Base-by-base conservation (phyloP, 352 stramenopile species). In the Globisporangium viniferum region DNA sequence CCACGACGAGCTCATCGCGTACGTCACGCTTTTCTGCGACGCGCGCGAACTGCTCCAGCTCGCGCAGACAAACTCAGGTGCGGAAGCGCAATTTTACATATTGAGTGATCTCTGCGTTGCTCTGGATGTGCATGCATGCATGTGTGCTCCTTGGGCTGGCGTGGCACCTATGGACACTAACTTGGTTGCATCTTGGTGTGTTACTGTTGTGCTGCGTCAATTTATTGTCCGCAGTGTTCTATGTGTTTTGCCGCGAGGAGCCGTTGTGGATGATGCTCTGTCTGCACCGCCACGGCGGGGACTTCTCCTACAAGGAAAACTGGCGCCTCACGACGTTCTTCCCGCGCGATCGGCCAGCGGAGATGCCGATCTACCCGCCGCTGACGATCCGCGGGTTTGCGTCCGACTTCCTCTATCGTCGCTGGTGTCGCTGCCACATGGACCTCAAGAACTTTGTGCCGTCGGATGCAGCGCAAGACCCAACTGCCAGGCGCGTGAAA, bases 291-390 rank as follows among this genome's bases (percentile, higher is more conserved):
- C 84, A 94, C 59, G 73, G 72, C 36, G 88, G 88, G 2, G 75
- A 90, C 60, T 95, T 95, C 66, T 74, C 70, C 10, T 93, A 81
- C 61, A 70, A 79, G 56, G 68, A 62, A 44, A 90, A 76, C 53
- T 96, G 88, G 88, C 91, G 88, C 44, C 73, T 90, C 62, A 91
- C 86, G 60, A 92, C 82, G 49, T 94, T 94, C 64, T 93, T 89
- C 65, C 86, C 88, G 6, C 74, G 76, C 35, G 71, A 82, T 33
- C 62, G 63, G 20, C 70, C 76, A 5, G 27, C 44, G 6, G 61
- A 6, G 2, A 69, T 79, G 67, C 70, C 67, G 15, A 49, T 46
- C 22, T 63, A 73, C 12, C 76, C 81, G 24, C 59, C 76, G 12
- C 54, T 82, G 20, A 29, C 71, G 0, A 73, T 79, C 12, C 66